A percentile compares a stretch with the other conserved stretches of the same genome.
phyloP scores from a whole-genome alignment of 2,329 filamentous ascomycete genomes.

The Periglandula ipomoeae region DNA sequence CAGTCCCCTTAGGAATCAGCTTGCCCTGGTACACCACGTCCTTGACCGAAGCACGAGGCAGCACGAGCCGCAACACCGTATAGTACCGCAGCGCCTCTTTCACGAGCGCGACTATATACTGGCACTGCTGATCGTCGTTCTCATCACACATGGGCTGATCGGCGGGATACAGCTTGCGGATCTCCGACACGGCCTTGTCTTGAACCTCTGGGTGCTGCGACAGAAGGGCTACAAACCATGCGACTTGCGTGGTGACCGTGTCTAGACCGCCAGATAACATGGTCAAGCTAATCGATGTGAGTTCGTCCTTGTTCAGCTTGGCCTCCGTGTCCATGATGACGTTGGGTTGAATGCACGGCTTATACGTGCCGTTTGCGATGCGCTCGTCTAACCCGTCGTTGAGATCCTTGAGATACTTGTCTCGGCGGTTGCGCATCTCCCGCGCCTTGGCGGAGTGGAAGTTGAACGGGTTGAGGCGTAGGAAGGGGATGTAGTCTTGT shows the following conservation, averaged over 20 bases:
- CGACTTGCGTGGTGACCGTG: constrained; percentile 55
- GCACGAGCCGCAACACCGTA: constrained; percentile 52
- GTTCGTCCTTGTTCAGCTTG: constrained; percentile 51
- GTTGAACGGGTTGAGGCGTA: constrained; percentile 53
- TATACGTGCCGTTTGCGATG: constrained; percentile 50
- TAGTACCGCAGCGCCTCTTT: constrained; percentile 54
- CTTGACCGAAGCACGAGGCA: constrained; percentile 52
- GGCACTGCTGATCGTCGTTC: constrained; percentile 54
- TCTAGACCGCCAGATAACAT: constrained; percentile 61
- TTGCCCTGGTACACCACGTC: constrained; percentile 49
- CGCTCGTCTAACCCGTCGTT: constrained; percentile 50
- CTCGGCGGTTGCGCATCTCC: constrained; percentile 50
- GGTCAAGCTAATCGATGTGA: constrained; percentile 56
- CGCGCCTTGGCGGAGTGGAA: constrained; percentile 47
- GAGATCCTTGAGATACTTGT: constrained; percentile 48
- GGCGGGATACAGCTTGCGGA: constrained; percentile 41
- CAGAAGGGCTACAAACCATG: constrained; percentile 55
- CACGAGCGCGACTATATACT: constrained; percentile 54
- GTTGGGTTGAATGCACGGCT: constrained; percentile 59
- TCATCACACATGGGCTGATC: constrained; percentile 49
- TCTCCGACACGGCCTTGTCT: constrained; percentile 47
- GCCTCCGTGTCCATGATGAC: constrained; percentile 56
- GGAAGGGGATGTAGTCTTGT: constrained; percentile 51
- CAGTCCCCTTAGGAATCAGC: constrained; percentile 51
- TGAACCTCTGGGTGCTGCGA: constrained; percentile 53